These are phyloP conservation scores for Paraconiothyrium brasiliense DNA, from an alignment of 2,329 filamentous ascomycete species.

Conservation along the genomic window DNA sequence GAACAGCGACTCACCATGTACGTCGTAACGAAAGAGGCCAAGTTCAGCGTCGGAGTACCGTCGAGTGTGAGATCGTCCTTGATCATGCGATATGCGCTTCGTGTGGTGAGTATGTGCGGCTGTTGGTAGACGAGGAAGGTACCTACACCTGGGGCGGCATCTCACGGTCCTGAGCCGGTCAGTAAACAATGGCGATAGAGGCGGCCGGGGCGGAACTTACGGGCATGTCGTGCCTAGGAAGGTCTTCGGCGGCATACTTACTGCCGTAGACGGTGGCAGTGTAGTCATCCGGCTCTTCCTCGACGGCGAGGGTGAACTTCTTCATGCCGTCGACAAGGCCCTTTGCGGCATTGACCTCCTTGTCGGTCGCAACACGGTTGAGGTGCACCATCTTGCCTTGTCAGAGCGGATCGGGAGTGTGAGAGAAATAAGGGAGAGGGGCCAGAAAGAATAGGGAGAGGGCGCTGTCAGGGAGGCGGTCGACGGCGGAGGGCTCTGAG, in stretches of 20 bases:
- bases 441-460: neutral
- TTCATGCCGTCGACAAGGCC: conserved; percentile 30
- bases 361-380: conserved; percentile 53
- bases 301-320: conserved; percentile 36
- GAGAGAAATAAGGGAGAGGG: neutral
- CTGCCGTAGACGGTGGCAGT: conserved; percentile 89
- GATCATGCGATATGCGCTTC: conserved; percentile 88
- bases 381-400: conserved; percentile 58
- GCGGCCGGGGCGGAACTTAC: conserved; percentile 57
- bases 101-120: neutral
- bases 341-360: conserved; percentile 46
- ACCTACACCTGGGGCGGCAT: conserved; percentile 82
- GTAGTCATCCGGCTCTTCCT: conserved; percentile 60
- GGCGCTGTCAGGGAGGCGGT: neutral
- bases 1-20: conserved; percentile 80
- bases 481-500: neutral
- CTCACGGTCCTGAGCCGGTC: conserved; percentile 57
- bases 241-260: conserved; percentile 79
- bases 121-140: neutral
- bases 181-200: conserved; percentile 13
- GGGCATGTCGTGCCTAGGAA: conserved; percentile 87
- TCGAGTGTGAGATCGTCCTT: conserved; percentile 88
- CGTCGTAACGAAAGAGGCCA: conserved; percentile 93
- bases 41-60: conserved; percentile 68
- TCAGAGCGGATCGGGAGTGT: neutral